Percentiles rank a stretch among this genome's conserved stretches.
Evolutionary conservation across 2,329 filamentous ascomycete genomes (phyloP).

Genomic region (Aschersonia sp.): DNA sequence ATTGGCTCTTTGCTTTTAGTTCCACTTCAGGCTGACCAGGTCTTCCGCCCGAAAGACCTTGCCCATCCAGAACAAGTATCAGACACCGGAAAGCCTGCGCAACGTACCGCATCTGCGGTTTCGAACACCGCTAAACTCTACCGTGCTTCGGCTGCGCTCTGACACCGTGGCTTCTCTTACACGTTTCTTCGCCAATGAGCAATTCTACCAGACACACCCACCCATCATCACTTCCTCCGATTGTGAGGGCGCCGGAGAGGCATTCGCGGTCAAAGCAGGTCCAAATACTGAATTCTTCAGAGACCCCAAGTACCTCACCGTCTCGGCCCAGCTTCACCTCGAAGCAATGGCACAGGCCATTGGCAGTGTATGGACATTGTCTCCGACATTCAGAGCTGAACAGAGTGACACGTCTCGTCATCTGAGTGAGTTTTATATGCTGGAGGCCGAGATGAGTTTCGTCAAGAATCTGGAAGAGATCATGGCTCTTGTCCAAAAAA

Average conservation of each 20-base stretch:
- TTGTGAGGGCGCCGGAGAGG: constrained; percentile 91
- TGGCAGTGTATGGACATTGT: constrained; percentile 84
- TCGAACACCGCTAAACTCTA: constrained; percentile 66
- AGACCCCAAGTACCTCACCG: constrained; percentile 82
- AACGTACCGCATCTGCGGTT: constrained; percentile 76
- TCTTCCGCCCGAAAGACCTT: constrained; percentile 47
- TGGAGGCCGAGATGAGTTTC: constrained; percentile 83
- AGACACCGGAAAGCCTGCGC: constrained; percentile 76
- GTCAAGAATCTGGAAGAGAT: constrained; percentile 53
- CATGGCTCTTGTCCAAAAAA: constrained; percentile 66
- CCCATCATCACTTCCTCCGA: constrained; percentile 94
- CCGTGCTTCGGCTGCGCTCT: constrained; percentile 71
- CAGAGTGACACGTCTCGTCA: constrained; percentile 87
- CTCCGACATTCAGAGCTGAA: constrained; percentile 87
- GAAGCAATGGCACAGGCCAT: constrained; percentile 83
- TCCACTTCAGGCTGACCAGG: constrained; percentile 2
- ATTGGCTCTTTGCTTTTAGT: neutral
- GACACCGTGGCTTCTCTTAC: constrained; percentile 59
- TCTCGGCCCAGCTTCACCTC: constrained; percentile 86
- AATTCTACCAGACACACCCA: constrained; percentile 74
- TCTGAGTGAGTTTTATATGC: constrained; percentile 97
- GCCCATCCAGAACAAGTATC: constrained; percentile 93
- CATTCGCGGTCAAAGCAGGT: constrained; percentile 56
- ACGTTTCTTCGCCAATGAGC: constrained; percentile 56
- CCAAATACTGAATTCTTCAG: constrained; percentile 52